Evolutionary conservation across 2,329 filamentous ascomycete species (phyloP).

Genomic region (Monosporascus ibericus): DNA sequence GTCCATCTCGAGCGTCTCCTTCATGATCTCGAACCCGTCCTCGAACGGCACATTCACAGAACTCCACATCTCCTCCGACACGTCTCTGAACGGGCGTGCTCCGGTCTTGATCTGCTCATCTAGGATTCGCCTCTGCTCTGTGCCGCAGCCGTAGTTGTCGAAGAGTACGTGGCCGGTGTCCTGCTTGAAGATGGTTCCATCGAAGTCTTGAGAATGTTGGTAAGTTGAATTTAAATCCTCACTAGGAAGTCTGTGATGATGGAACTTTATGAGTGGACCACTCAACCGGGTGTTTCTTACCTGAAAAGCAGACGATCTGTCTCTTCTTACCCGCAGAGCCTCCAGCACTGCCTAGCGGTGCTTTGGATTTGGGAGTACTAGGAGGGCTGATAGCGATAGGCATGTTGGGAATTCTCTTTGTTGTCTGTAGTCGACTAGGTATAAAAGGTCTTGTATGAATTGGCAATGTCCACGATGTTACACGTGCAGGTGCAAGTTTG

Average conservation of each 20-base stretch:
- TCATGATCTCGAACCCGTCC: constrained; percentile 60
- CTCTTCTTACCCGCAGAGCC: constrained; percentile 36
- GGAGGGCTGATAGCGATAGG: constrained; percentile 31
- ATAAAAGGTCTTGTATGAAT: background rate
- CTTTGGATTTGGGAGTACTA: constrained; percentile 22
- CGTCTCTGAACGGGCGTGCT: constrained; percentile 60
- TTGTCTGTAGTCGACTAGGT: background rate
- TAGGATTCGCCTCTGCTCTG: constrained; percentile 46
- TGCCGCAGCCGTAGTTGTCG: constrained; percentile 58
- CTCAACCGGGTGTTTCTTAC: constrained; percentile 25
- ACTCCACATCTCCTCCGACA: constrained; percentile 68
- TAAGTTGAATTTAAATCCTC: background rate
- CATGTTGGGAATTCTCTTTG: constrained; percentile 24
- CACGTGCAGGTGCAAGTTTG: too few relatives aligned
- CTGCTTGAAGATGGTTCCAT: constrained; percentile 68
- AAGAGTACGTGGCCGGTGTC: constrained; percentile 65
- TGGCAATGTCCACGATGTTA: background rate
- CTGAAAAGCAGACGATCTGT: constrained; percentile 54
- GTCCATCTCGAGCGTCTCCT: constrained; percentile 56
- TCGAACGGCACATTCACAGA: constrained; percentile 62
- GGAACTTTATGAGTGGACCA: too few relatives aligned
- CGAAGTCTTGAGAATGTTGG: constrained; percentile 49
- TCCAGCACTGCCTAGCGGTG: constrained; percentile 16
- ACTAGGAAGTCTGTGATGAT: too few relatives aligned
- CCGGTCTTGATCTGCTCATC: constrained; percentile 60